Conservation (phyloP, 345 rosid species). For the Murraya paniculata region DNA sequence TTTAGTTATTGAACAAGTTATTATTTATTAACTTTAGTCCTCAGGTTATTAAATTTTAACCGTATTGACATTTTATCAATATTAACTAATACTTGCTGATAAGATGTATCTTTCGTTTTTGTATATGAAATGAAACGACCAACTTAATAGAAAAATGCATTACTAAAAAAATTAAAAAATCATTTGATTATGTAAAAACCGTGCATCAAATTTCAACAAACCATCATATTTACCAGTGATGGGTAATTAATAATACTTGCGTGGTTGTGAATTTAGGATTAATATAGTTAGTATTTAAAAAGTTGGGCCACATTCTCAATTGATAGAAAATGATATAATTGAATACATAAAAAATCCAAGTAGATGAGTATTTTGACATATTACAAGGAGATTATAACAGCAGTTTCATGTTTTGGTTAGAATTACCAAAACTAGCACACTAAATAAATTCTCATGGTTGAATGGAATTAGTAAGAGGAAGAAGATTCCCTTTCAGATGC, state of each 20-base stretch:
- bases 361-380: neutral
- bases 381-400: neutral
- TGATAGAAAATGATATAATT: no score
- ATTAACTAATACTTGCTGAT: neutral
- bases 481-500: no score
- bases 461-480: no score
- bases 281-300: neutral
- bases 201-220: neutral
- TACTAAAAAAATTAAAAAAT: neutral
- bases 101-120: no score
- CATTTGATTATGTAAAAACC: neutral
- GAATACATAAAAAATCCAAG: neutral
- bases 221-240: neutral
- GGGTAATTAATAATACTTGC: neutral
- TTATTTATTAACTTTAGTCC: neutral
- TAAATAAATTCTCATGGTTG: no score
- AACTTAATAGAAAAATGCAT: neutral
- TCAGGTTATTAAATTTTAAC: neutral
- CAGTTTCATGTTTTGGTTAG: neutral
- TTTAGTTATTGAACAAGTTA: neutral
- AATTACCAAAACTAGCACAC: neutral
- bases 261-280: neutral
- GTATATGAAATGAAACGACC: neutral
- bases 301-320: neutral
- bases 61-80: neutral